These are phyloP conservation scores for Sugiyamaella mastotermitis DNA, from an alignment of 805 yeast species.

Conservation along the genomic window DNA sequence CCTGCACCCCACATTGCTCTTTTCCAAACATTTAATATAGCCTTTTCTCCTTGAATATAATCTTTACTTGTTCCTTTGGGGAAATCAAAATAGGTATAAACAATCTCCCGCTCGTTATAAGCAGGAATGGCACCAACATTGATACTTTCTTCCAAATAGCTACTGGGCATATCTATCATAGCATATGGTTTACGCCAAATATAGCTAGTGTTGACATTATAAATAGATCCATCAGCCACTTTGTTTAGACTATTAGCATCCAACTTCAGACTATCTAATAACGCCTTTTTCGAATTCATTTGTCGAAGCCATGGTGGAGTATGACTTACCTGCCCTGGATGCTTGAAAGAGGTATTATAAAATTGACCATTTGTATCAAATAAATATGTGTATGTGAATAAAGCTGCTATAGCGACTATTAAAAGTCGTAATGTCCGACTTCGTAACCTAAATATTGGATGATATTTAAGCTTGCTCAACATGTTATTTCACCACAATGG, in stretches of 20 bases:
- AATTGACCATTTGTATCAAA: no score
- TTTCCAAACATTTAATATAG: conserved; percentile 22
- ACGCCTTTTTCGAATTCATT: conserved; percentile 2
- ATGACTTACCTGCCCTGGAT: no score
- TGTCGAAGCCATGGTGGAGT: conserved; percentile 5
- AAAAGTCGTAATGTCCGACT: no score
- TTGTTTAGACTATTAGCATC: conserved; percentile 1
- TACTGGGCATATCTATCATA: conserved; percentile 1
- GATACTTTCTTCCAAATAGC: background rate
- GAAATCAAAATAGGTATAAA: conserved; percentile 14
- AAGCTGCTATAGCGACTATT: no score
- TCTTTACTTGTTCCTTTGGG: background rate
- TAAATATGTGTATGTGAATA: no score
- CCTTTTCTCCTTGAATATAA: conserved; percentile 12
- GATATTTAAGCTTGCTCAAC: no score
- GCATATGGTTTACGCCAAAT: conserved; percentile 5
- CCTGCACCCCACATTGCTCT: conserved; percentile 26
- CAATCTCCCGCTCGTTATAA: background rate
- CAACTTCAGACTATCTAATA: conserved; percentile 4
- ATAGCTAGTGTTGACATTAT: conserved; percentile 2
- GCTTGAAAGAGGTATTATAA: no score
- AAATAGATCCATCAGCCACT: conserved; percentile 7
- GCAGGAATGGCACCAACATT: background rate
- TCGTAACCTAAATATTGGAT: no score
- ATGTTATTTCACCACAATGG: no score